Conservation (phyloP, 306 rosid species). For the Pyrus communis region DNA sequence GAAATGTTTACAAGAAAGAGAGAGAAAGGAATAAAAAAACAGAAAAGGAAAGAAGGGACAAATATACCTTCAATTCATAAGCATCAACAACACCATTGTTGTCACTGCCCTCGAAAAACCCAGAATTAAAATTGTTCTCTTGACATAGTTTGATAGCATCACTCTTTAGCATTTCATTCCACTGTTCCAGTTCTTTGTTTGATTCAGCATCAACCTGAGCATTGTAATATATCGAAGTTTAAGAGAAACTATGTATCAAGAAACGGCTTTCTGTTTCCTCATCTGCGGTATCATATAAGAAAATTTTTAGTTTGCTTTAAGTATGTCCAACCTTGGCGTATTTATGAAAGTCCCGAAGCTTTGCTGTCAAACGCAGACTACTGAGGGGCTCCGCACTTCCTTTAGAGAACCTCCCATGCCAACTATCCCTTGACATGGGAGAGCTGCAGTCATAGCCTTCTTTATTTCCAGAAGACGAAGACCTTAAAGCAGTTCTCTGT, state of each 20-base stretch:
- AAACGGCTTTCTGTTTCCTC: neutral
- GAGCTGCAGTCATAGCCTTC: conserved; percentile 45
- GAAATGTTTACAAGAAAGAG: neutral
- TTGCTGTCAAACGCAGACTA: conserved; percentile 78
- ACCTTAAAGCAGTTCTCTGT: conserved; percentile 47
- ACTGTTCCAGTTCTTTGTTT: conserved; percentile 81
- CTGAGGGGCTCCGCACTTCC: conserved; percentile 70
- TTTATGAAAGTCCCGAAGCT: conserved; percentile 83
- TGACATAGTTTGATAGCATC: conserved; percentile 83
- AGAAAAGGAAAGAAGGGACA: neutral
- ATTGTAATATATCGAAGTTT: conserved; percentile 9
- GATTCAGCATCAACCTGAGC: conserved; percentile 83
- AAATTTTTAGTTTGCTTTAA: neutral
- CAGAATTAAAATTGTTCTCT: conserved; percentile 82
- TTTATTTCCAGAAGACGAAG: conserved; percentile 50
- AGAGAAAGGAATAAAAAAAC: neutral
- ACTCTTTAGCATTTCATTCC: conserved; percentile 93
- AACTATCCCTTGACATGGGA: conserved; percentile 60
- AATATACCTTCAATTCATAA: conserved; percentile 75
- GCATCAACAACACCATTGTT: conserved; percentile 75
- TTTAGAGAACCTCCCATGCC: conserved; percentile 63
- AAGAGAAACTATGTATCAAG: neutral
- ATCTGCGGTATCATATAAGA: neutral
- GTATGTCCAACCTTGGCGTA: conserved; percentile 66
- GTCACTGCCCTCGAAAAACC: conserved; percentile 93